Percentiles rank a stretch among this genome's conserved stretches.
phyloP scores from a whole-genome alignment of 75 land plant species.

The Pinus taeda region DNA sequence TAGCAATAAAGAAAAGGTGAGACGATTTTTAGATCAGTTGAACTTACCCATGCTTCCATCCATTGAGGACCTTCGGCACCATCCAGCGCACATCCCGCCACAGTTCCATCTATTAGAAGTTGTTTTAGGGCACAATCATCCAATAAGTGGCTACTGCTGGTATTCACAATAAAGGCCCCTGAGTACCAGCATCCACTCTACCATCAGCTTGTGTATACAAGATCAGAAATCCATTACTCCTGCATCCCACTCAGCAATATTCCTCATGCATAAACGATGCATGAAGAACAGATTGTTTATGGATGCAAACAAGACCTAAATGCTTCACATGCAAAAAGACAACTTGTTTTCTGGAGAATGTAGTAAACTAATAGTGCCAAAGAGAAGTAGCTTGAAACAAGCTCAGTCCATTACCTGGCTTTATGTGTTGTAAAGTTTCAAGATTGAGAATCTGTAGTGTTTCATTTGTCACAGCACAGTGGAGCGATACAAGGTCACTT shows the following conservation, averaged over 20 bases:
- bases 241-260: background rate
- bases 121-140: constrained; percentile 99
- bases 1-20: background rate
- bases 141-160: constrained; percentile 90
- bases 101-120: constrained; percentile 86
- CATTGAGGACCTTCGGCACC: constrained; percentile 99
- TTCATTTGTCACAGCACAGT: constrained; percentile 89
- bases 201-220: background rate
- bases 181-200: background rate
- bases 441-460: constrained; percentile 90
- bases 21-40: constrained; percentile 20
- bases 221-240: background rate
- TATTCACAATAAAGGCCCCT: constrained; percentile 97
- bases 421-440: constrained; percentile 87
- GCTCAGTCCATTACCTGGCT: constrained; percentile 59
- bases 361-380: background rate
- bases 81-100: constrained; percentile 98
- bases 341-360: background rate
- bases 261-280: background rate
- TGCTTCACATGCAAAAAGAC: background rate
- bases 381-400: constrained; percentile 1
- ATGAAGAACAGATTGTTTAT: background rate
- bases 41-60: constrained; percentile 99
- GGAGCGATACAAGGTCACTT: constrained; percentile 93
- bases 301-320: background rate